Evolutionary conservation across 257 asterid species (phyloP).

Genomic region (Solanum ossicruentum): DNA sequence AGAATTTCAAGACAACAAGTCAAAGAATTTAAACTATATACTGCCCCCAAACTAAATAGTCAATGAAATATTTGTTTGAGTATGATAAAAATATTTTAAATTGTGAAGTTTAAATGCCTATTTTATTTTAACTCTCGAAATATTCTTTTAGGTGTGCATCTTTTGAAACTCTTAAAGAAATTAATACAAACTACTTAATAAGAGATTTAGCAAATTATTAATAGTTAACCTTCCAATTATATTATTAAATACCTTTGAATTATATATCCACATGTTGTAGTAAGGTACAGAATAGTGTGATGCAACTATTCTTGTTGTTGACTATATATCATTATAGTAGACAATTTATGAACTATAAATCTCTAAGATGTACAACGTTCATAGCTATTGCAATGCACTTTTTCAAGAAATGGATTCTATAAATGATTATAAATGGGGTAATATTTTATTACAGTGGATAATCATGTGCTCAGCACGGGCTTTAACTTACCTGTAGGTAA

Average conservation of each 20-base stretch:
- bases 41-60: not conserved
- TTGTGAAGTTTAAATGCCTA: not conserved
- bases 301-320: not conserved
- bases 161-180: not conserved
- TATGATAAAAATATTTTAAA: not conserved
- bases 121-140: not conserved
- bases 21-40: not conserved
- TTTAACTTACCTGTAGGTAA: not conserved
- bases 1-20: not conserved
- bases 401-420: not conserved
- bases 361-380: not conserved
- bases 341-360: not conserved
- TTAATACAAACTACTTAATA: not conserved
- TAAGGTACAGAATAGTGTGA: not conserved
- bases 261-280: not conserved
- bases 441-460: not conserved
- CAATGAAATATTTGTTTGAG: not conserved
- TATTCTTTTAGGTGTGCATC: not conserved
- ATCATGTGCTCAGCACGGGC: not conserved
- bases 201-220: not conserved
- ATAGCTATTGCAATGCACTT: not conserved
- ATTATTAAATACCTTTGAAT: not conserved
- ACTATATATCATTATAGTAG: not conserved
- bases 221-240: not conserved
- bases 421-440: not conserved